Percentiles rank a stretch among this genome's conserved stretches.
Evolutionary conservation across 257 asterid genomes (phyloP).

Genomic region (Nicotiana obtusifolia): DNA sequence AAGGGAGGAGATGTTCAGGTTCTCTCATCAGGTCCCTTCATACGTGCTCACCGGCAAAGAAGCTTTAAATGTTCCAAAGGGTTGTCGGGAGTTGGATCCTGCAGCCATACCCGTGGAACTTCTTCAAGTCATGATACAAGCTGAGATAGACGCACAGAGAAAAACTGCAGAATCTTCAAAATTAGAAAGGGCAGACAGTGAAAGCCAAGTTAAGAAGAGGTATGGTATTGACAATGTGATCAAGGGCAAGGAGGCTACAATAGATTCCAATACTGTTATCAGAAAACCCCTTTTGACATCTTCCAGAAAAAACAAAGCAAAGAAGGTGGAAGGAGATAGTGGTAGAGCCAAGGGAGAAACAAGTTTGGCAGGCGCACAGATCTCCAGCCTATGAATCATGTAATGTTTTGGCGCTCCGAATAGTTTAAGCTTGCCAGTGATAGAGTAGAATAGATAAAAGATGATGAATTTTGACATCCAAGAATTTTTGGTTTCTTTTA

Average conservation of each 20-base stretch:
- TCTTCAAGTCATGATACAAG: conserved; percentile 33
- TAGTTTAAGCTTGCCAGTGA: not conserved
- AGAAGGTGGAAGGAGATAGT: not conserved
- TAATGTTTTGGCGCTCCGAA: too few species aligned
- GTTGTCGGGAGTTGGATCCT: conserved; percentile 62
- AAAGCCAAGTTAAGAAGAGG: conserved; percentile 1
- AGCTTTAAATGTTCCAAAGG: conserved; percentile 34
- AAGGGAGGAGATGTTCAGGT: conserved; percentile 52
- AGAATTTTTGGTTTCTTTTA: not conserved
- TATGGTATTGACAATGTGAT: not conserved
- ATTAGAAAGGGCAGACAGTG: not conserved
- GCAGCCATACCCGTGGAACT: conserved; percentile 69
- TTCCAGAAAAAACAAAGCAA: conserved; percentile 24
- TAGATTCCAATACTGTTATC: conserved; percentile 3
- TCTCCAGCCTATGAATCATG: not conserved
- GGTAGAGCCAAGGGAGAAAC: not conserved
- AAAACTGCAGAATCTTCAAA: conserved; percentile 6
- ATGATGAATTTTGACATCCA: not conserved
- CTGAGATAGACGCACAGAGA: conserved; percentile 18
- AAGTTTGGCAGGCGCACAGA: conserved; percentile 2
- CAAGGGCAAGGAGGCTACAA: conserved; percentile 1
- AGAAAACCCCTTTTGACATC: conserved; percentile 12
- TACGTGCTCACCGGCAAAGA: conserved; percentile 36
- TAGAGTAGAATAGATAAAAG: not conserved
- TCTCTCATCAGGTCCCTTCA: conserved; percentile 68